phyloP scores from a whole-genome alignment of 2,329 filamentous ascomycete species.

The Metarhizium humberi region DNA sequence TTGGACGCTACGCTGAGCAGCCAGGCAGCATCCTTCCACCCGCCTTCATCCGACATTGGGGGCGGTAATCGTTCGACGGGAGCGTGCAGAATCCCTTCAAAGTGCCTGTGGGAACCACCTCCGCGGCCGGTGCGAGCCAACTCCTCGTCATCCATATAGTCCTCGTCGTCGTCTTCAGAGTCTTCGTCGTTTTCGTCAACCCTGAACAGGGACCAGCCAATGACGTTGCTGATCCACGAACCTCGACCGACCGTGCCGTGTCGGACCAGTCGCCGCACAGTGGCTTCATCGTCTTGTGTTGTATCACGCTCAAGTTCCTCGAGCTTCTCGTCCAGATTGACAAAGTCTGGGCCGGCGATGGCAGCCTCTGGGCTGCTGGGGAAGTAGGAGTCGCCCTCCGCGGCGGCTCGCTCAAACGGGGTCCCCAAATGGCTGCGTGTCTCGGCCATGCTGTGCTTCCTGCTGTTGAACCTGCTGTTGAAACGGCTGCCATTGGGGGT shows the following conservation, averaged over 20 bases:
- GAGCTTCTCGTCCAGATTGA: conserved; percentile 50
- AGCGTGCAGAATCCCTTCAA: conserved; percentile 30
- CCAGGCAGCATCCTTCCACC: conserved; percentile 61
- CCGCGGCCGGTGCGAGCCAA: conserved; percentile 19
- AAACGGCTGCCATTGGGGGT: conserved; percentile 33
- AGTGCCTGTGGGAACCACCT: conserved; percentile 25
- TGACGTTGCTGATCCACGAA: conserved; percentile 49
- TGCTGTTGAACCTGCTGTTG: conserved; percentile 40
- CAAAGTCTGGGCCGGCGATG: conserved; percentile 49
- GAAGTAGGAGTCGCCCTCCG: conserved; percentile 36
- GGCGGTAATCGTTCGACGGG: conserved; percentile 38
- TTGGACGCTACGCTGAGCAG: conserved; percentile 55
- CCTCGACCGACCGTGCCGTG: conserved; percentile 41
- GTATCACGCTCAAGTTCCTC: conserved; percentile 44
- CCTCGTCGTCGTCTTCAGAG: conserved; percentile 31
- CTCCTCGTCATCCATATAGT: conserved; percentile 15
- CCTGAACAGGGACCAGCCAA: conserved; percentile 53
- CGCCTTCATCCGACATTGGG: conserved; percentile 43
- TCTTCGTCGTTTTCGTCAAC: conserved; percentile 52
- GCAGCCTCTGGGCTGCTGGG: conserved; percentile 21
- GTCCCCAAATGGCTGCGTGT: conserved; percentile 32
- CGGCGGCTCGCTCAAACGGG: conserved; percentile 28
- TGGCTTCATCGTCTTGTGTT: conserved; percentile 46
- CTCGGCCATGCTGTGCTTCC: conserved; percentile 23
- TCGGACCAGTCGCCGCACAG: conserved; percentile 47